A percentile compares a stretch with the other conserved stretches of the same genome.
Evolutionary conservation across 345 rosid genomes (phyloP).

Genomic region (Camelina neglecta): DNA sequence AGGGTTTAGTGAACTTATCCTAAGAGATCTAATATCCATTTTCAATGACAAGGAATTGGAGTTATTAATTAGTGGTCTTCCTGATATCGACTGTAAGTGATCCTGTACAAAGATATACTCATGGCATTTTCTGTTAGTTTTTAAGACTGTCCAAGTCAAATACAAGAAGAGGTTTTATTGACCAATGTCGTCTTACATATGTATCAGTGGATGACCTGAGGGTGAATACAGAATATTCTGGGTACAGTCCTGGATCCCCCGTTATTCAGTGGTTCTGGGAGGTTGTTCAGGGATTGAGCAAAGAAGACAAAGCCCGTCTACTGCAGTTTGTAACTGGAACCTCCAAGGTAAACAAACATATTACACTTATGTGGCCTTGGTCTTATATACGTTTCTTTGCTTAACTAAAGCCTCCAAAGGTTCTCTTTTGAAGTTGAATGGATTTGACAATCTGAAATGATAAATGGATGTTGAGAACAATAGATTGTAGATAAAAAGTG

Average conservation of each 20-base stretch:
- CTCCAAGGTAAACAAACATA: slow-evolving; percentile 66
- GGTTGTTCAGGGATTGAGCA: slow-evolving; percentile 92
- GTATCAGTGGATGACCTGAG: slow-evolving; percentile 91
- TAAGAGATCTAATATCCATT: slow-evolving; percentile 76
- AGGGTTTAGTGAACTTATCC: slow-evolving; percentile 84
- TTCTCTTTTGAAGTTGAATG: not conserved
- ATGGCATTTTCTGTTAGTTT: not conserved
- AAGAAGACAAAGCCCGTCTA: slow-evolving; percentile 96
- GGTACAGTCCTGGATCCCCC: slow-evolving; percentile 90
- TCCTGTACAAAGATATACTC: not conserved
- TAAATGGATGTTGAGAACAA: not conserved
- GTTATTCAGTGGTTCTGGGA: slow-evolving; percentile 99
- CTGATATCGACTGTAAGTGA: slow-evolving; percentile 89
- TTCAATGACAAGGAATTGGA: slow-evolving; percentile 96
- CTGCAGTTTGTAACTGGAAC: slow-evolving; percentile 98
- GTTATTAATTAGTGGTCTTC: slow-evolving; percentile 92
- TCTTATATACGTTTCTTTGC: not conserved
- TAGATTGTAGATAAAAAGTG: not conserved
- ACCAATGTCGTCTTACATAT: slow-evolving; percentile 19
- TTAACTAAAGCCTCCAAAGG: not conserved
- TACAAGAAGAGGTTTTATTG: slow-evolving; percentile 13
- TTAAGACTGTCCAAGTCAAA: not conserved
- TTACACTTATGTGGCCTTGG: not conserved
- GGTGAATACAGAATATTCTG: slow-evolving; percentile 90
- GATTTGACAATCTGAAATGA: not conserved